A percentile compares a stretch with the other conserved stretches of the same genome.
phyloP scores from a whole-genome alignment of 176 grass and related monocot genomes.

The Tillandsia leiboldiana region DNA sequence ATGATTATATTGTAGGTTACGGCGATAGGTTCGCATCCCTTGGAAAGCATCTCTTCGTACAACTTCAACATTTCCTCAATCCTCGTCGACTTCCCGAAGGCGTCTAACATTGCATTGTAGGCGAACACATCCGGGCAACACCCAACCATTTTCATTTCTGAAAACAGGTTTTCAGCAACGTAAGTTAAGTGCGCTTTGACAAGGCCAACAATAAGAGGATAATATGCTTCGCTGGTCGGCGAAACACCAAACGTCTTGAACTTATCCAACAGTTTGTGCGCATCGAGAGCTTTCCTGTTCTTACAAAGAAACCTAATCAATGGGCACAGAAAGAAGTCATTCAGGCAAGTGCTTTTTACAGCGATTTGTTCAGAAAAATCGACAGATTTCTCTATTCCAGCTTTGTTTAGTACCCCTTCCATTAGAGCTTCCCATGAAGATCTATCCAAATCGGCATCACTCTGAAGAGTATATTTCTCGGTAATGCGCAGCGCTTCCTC shows the following conservation, averaged over 20 bases:
- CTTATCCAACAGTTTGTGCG: constrained; percentile 49
- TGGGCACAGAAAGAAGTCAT: constrained; percentile 70
- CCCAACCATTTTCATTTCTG: constrained; percentile 62
- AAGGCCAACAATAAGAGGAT: constrained; percentile 68
- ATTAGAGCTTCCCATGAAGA: constrained; percentile 48
- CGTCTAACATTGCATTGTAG: constrained; percentile 75
- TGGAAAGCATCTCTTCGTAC: constrained; percentile 58
- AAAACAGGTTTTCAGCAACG: constrained; percentile 44
- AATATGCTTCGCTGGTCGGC: constrained; percentile 51
- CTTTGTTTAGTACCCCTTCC: constrained; percentile 75
- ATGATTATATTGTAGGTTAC: constrained; percentile 91
- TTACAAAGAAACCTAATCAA: constrained; percentile 82
- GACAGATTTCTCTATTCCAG: constrained; percentile 51
- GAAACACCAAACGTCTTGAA: constrained; percentile 52
- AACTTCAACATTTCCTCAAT: constrained; percentile 74
- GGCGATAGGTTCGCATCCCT: constrained; percentile 51
- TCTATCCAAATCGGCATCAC: constrained; percentile 40
- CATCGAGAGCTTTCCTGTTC: constrained; percentile 48
- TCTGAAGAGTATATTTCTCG: constrained; percentile 41
- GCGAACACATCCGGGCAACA: constrained; percentile 65
- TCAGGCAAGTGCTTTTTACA: constrained; percentile 33
- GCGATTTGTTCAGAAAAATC: constrained; percentile 52
- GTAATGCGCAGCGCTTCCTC: constrained; percentile 50
- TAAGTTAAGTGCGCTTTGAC: constrained; percentile 49
- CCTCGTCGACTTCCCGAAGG: constrained; percentile 65